These are phyloP conservation scores for Zopfochytrium polystomum DNA, from an alignment of 371 early-diverging fungal genomes.

Conservation along the genomic window DNA sequence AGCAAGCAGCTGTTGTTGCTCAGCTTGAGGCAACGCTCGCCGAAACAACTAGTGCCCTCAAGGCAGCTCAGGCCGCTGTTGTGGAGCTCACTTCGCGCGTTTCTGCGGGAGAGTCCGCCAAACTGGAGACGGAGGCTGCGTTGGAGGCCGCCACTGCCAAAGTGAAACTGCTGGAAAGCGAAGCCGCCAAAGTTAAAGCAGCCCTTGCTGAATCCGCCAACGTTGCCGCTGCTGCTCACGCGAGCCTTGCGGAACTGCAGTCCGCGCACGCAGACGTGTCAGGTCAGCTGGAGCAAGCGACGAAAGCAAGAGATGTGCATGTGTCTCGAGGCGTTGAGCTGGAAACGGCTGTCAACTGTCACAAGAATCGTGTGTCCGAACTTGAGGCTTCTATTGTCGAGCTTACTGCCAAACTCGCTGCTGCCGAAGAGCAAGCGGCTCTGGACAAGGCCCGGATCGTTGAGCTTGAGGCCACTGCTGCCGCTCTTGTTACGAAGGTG, in stretches of 20 bases:
- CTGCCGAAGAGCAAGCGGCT: not conserved
- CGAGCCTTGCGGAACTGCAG: not conserved
- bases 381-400: not conserved
- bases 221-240: not conserved
- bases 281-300: constrained; percentile 4
- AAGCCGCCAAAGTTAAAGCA: not conserved
- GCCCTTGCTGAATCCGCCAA: not conserved
- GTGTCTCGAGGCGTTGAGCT: not conserved
- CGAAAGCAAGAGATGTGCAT: not conserved
- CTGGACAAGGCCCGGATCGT: not conserved
- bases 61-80: too few relatives aligned
- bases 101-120: not conserved
- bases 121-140: not conserved
- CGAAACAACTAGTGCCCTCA: too few relatives aligned
- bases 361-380: not conserved
- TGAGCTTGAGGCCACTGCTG: constrained; percentile 1
- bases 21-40: not conserved
- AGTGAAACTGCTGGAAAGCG: not conserved
- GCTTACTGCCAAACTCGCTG: not conserved
- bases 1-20: not conserved
- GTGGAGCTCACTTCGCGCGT: too few relatives aligned
- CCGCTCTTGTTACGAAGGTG: constrained; percentile 1
- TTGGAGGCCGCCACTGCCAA: not conserved
- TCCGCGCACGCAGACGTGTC: not conserved
- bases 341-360: not conserved